phyloP scores from a whole-genome alignment of 331 rosid genomes.

The Pyracantha coccinea region DNA sequence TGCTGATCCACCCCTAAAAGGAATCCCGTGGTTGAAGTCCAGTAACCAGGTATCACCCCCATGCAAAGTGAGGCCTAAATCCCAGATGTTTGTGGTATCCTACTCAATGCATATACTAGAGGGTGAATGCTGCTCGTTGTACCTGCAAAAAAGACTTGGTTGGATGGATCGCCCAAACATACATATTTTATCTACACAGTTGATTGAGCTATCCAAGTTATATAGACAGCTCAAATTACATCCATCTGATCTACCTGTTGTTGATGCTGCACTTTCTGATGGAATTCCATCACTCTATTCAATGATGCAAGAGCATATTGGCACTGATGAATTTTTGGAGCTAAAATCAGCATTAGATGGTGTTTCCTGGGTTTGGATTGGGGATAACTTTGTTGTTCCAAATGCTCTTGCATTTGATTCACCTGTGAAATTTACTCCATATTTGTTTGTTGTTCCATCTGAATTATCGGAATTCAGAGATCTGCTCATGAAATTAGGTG shows the following conservation, averaged over 20 bases:
- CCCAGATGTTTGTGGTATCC: conserved; percentile 89
- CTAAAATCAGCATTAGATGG: conserved; percentile 57
- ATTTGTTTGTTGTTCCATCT: conserved; percentile 87
- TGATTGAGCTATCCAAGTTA: conserved; percentile 65
- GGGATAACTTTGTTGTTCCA: conserved; percentile 89
- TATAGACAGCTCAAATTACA: conserved; percentile 53
- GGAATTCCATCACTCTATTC: conserved; percentile 72
- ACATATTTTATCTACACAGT: conserved; percentile 52
- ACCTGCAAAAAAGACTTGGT: conserved; percentile 68
- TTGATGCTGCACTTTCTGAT: conserved; percentile 51
- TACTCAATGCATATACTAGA: conserved; percentile 85
- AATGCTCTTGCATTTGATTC: conserved; percentile 93
- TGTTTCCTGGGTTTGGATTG: conserved; percentile 95
- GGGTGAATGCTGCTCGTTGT: conserved; percentile 43
- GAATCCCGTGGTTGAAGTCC: conserved; percentile 86
- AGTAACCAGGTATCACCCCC: conserved; percentile 55
- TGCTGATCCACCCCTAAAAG: conserved; percentile 57
- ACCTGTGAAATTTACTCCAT: conserved; percentile 94
- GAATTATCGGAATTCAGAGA: conserved; percentile 80
- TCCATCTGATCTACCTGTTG: conserved; percentile 43
- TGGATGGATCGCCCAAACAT: conserved; percentile 60
- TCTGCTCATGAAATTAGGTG: conserved; percentile 73
- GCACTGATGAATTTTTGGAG: conserved; percentile 31
- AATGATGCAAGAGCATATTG: conserved; percentile 60
- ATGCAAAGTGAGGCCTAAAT: conserved; percentile 65